Evolutionary conservation across 495 filamentous ascomycete species (phyloP), one percentile per base, ranked within the genome.

Genomic region (Ascodesmis nigricans): DNA sequence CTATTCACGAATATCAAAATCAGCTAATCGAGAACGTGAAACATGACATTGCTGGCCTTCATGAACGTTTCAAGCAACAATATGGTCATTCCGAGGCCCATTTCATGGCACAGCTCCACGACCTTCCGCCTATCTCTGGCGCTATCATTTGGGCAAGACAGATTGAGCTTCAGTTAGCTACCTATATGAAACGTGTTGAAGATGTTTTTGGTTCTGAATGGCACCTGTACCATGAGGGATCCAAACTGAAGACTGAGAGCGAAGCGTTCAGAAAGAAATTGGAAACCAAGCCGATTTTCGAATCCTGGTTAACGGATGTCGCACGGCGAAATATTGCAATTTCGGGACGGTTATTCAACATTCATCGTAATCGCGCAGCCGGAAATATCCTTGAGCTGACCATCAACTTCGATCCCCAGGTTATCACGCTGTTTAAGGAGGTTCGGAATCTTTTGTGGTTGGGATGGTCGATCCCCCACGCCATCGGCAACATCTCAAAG

Each of bases 31-130:
- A 91, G 42, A 91, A 81, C 49, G 87, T 99, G 33, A 93, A 93
- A 55, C 71, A 75, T 42, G 87, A 92, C 55, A 95, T 99, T 39
- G 72, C 73, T 11, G 69, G 73, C 2, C 65, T 99, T 20, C 90
- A 99, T 46, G 81, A 95, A 54, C 74, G 87, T 5, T 95, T 99
- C 61, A 95, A 92, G 59, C 79, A 90, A 50, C 87, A 93, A 50
- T 99, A 99, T 55, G 90, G 84, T 13, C 77, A 93, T 40, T 95
- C 87, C 0, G 87, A 99, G 55, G 82, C 90, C 1, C 83, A 93
- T 56, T 79, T 76, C 3, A 95, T 99, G 87, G 81, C 84, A 1
- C 84, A 93, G 52, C 61, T 99, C 22, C 78, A 81, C 33, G 87
- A 99, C 57, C 57, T 99, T 10, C 84, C 87, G 0, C 90, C 87